Conservation (phyloP, 2,329 filamentous ascomycete species). For the Aspergillus latus region DNA sequence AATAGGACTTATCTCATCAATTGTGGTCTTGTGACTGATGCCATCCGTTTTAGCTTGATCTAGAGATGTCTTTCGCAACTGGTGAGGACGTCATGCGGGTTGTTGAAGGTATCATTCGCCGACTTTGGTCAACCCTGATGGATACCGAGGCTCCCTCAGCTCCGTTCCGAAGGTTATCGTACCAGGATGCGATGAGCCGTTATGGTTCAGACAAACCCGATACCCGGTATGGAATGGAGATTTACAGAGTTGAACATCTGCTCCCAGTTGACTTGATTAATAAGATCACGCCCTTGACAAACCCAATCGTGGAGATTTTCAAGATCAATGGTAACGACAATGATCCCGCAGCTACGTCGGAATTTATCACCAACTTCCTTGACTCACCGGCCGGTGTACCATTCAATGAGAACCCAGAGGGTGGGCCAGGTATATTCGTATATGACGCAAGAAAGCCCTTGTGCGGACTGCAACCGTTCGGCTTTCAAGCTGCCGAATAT, state of each 20-base stretch:
- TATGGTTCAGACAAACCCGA: conserved; percentile 96
- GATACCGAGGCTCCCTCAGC: conserved; percentile 42
- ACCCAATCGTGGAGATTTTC: conserved; percentile 74
- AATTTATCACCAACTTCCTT: conserved; percentile 71
- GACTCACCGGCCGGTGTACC: conserved; percentile 59
- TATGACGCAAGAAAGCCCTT: conserved; percentile 73
- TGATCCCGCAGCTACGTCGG: conserved; percentile 54
- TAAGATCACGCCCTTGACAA: conserved; percentile 69
- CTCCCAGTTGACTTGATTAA: conserved; percentile 64
- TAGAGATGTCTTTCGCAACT: conserved; percentile 86
- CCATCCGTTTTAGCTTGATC: conserved; percentile 65
- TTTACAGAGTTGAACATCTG: conserved; percentile 64
- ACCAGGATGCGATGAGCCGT: conserved; percentile 71
- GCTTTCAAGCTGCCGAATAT: conserved; percentile 66
- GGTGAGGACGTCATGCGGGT: conserved; percentile 67
- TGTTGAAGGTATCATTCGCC: conserved; percentile 53
- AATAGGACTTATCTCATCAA: conserved; percentile 11
- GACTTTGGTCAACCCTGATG: conserved; percentile 56
- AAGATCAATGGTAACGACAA: conserved; percentile 56
- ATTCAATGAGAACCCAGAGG: conserved; percentile 68
- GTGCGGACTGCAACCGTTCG: conserved; percentile 73
- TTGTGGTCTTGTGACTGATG: background rate
- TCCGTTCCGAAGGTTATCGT: conserved; percentile 63
- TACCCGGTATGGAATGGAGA: conserved; percentile 69
- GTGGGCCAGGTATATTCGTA: conserved; percentile 75